Evolutionary conservation across 2,329 filamentous ascomycete species (phyloP).

Genomic region (Taxawa tesnikishii): DNA sequence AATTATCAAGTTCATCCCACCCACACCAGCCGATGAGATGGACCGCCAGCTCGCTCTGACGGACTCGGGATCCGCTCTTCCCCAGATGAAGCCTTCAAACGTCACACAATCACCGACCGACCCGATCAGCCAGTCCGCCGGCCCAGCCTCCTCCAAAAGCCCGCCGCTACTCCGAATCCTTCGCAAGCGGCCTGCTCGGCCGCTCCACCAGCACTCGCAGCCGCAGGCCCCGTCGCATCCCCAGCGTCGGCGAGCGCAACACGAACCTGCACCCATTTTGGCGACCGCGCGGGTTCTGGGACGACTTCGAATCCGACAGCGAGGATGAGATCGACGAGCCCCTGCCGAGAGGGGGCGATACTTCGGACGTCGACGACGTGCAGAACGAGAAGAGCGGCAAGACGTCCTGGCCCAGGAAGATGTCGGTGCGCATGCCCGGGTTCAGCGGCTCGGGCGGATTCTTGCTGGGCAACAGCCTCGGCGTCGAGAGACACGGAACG

Average conservation of each 20-base stretch:
- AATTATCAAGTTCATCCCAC: constrained; percentile 41
- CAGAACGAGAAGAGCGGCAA: constrained; percentile 4
- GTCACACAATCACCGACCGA: too few relatives aligned
- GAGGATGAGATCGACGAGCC: constrained; percentile 18
- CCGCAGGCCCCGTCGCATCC: constrained; percentile 6
- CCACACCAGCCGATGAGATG: constrained; percentile 37
- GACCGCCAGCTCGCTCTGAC: constrained; percentile 26
- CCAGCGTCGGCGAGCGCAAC: constrained; percentile 16
- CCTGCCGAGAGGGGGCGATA: constrained; percentile 34
- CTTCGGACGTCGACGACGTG: constrained; percentile 22
- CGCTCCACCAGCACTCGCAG: constrained; percentile 9
- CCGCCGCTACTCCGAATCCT: constrained; percentile 31
- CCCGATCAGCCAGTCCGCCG: constrained; percentile 18
- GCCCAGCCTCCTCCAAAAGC: constrained; percentile 30
- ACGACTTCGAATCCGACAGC: constrained; percentile 34
- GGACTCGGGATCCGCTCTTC: not conserved
- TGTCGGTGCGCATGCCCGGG: constrained; percentile 22
- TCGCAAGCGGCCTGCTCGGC: constrained; percentile 28
- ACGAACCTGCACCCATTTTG: constrained; percentile 47
- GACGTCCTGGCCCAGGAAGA: constrained; percentile 13
- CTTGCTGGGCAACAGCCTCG: constrained; percentile 43
- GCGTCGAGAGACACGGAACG: constrained; percentile 36
- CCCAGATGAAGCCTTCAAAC: not conserved
- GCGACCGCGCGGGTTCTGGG: constrained; percentile 52
- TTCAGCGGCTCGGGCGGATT: constrained; percentile 32